phyloP scores from a whole-genome alignment of 1,284 basidiomycete genomes.

The Heimioporus punctisporus region DNA sequence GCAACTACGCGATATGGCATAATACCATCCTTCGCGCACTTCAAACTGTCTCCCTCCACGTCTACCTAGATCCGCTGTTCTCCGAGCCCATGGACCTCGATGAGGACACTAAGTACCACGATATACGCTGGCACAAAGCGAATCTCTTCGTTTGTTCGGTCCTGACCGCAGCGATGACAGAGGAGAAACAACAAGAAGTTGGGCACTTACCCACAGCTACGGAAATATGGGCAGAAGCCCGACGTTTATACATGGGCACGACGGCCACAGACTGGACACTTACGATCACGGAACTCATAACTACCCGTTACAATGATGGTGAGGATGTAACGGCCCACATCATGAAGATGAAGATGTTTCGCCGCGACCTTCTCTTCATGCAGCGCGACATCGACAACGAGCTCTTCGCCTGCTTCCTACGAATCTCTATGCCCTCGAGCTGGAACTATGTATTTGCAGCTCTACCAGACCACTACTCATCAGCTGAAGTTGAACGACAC shows the following conservation, averaged over 20 bases:
- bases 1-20: slow-evolving; percentile 5
- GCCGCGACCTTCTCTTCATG: slow-evolving; percentile 1
- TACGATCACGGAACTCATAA: neutral
- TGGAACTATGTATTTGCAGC: slow-evolving; percentile 11
- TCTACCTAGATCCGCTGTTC: neutral
- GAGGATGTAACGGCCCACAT: neutral
- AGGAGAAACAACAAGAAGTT: neutral
- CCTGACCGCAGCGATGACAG: neutral
- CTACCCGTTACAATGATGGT: neutral
- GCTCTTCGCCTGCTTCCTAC: slow-evolving; percentile 7
- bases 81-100: neutral
- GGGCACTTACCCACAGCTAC: neutral
- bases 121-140: slow-evolving; percentile 2
- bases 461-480: slow-evolving; percentile 3
- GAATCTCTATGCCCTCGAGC: slow-evolving; percentile 1
- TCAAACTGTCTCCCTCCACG: neutral
- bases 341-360: slow-evolving; percentile 2
- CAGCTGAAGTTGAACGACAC: neutral
- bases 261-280: slow-evolving; percentile 7
- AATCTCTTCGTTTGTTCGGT: slow-evolving; percentile 1
- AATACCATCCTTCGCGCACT: neutral
- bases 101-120: neutral
- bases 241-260: neutral
- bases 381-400: neutral
- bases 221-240: slow-evolving; percentile 2